Base-by-base conservation (phyloP, 192 early-diverging fungal genomes). In the Backusella sp. region DNA sequence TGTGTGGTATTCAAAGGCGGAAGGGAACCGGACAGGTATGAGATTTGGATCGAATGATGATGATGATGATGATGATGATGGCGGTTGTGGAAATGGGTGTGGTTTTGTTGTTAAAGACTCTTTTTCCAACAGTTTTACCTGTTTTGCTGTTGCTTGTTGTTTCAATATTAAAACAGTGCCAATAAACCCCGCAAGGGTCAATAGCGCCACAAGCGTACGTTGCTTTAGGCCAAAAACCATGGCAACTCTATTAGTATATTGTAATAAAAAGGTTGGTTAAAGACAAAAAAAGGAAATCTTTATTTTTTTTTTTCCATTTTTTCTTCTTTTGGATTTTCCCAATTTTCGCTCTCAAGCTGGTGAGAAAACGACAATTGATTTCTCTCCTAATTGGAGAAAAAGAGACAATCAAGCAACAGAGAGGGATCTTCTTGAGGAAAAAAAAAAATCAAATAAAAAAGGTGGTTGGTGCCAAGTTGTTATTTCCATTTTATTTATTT, bases 21-120 rank as follows among this genome's bases (percentile, higher is more conserved):
- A 35, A 32, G 77, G 77, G 28, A 70, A 79, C 0, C 46, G 15
- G 1, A 79, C 77, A 8, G 72, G 44, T 23, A 79, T 44, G 23
- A 35, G 14, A 19, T 28, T 26, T 14, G 37, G 41, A 37, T 44
- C 49, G 17, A 28, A 6, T 14, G 6, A 49, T 19, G 26, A 15
- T 68, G 28, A 1, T 35, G 11, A 1, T 35, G 11, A 26, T 67
- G 70, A 52, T 72, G 70, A 28, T 41, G 66, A 37, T 21, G 30
- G 15, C 14, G 66, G 26, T 17, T 26, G 11, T 41, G 36, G 70
- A 30, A 6, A 21, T 34, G 36, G 26, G 7, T 26, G 17, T 4
- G n/a, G 3, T 12, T 26, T 11, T n/a, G n/a, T 23, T 36, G 34
- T 23, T 36, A n/a, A 8, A 2, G 19, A 14, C 3, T 39, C 19